A percentile compares a stretch with the other conserved stretches of the same genome.
These are phyloP conservation scores for Chenopodium album DNA, from an alignment of 148 eudicot species.

Conservation along the genomic window DNA sequence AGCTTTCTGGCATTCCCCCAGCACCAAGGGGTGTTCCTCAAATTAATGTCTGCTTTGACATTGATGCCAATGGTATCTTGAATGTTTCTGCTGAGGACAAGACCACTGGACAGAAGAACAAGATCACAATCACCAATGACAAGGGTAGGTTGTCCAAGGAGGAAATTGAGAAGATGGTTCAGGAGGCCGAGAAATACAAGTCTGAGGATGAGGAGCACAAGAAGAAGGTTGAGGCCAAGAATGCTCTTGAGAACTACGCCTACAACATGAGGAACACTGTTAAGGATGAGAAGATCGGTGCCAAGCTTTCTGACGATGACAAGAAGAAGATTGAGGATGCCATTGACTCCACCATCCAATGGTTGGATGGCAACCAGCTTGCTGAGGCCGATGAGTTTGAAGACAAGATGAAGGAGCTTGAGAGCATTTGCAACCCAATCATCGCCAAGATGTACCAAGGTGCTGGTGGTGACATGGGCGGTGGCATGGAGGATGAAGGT, in stretches of 20 bases:
- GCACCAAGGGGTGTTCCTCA: conserved; percentile 25
- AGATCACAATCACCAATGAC: conserved; percentile 28
- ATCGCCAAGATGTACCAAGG: conserved; percentile 25
- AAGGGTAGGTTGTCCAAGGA: conserved; percentile 24
- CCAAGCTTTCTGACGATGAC: conserved; percentile 12
- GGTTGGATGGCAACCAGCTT: conserved; percentile 18
- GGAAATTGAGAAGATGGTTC: conserved; percentile 25
- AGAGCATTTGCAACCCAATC: conserved; percentile 23
- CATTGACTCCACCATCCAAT: conserved; percentile 5
- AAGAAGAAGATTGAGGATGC: conserved; percentile 24
- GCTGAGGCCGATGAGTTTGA: conserved; percentile 21
- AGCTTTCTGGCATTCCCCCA: conserved; percentile 26
- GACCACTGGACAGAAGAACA: conserved; percentile 26
- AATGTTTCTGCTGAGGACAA: conserved; percentile 26
- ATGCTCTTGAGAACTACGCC: conserved; percentile 15
- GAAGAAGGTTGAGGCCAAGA: conserved; percentile 24
- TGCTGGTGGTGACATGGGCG: conserved; percentile 20
- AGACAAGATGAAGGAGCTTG: conserved; percentile 28
- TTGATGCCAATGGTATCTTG: conserved; percentile 25
- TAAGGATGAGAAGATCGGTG: conserved; percentile 16
- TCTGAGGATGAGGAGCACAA: conserved; percentile 25
- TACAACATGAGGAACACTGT: conserved; percentile 23
- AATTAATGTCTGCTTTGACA: conserved; percentile 27
- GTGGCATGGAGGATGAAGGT: conserved; percentile 16
- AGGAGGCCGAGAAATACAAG: conserved; percentile 21